These are phyloP conservation scores for Lasiosphaeris hirsuta DNA, from an alignment of 495 filamentous ascomycete genomes.

Conservation along the genomic window DNA sequence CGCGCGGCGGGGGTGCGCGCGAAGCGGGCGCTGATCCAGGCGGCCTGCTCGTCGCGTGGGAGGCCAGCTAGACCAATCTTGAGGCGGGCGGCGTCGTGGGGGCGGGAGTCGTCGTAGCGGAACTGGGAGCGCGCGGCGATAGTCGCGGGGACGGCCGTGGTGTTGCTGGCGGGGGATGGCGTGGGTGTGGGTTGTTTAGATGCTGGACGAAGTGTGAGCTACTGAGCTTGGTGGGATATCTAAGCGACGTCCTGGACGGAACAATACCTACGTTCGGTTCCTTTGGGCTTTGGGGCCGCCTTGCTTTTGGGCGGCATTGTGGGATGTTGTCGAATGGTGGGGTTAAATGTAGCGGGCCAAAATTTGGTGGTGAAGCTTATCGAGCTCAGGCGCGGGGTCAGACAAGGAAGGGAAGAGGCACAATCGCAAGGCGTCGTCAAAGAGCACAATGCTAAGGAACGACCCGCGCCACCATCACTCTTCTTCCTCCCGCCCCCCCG, in stretches of 20 bases:
- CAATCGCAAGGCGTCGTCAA: slow-evolving; percentile 12
- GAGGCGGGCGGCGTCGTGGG: slow-evolving; percentile 23
- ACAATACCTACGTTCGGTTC: slow-evolving; percentile 22
- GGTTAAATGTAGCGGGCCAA: background rate
- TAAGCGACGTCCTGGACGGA: background rate
- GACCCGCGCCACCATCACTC: background rate
- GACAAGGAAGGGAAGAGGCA: background rate
- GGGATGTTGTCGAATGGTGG: slow-evolving; percentile 13
- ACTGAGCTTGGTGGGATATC: too few species aligned
- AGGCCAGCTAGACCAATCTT: slow-evolving; percentile 31
- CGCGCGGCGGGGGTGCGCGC: slow-evolving; percentile 26
- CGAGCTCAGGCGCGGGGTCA: slow-evolving; percentile 7
- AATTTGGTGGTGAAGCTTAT: slow-evolving; percentile 2
- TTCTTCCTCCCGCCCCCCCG: background rate
- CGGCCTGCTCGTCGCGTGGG: slow-evolving; percentile 34
- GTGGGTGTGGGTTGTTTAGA: background rate
- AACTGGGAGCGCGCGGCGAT: slow-evolving; percentile 34
- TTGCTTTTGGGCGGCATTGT: slow-evolving; percentile 37
- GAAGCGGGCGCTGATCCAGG: slow-evolving; percentile 34
- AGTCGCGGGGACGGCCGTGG: slow-evolving; percentile 26
- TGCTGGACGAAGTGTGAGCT: slow-evolving; percentile 4
- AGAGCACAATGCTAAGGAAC: slow-evolving; percentile 17
- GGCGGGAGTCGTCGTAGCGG: slow-evolving; percentile 36
- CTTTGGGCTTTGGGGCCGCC: slow-evolving; percentile 30
- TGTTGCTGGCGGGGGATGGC: slow-evolving; percentile 1